Evolutionary conservation across 768 basidiomycete genomes (phyloP), one percentile per base, ranked within the genome.

Genomic region (Panellus pusillus): DNA sequence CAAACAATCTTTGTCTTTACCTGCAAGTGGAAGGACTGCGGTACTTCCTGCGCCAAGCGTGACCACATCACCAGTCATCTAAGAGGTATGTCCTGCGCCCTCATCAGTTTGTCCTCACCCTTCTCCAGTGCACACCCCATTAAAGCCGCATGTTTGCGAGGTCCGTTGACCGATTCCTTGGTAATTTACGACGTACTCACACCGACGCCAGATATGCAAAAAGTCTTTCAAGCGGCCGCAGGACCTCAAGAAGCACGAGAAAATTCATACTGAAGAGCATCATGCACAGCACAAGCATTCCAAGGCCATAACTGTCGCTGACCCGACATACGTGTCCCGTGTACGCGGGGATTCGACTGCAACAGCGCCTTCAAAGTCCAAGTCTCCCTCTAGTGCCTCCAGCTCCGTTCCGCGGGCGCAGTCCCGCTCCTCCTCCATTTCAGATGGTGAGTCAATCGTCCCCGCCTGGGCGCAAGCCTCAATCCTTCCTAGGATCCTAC

Each of bases 41-140:
- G 86, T 32, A 93, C 92, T 0, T 80, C 84, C 29, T 98, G 95
- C 66, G 90, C 94, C 2, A 99, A 99, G 77, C 84, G 97, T 6
- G 97, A 99, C 73, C 97, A 99, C 70, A 97, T 99, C 70, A 99
- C 97, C n/a, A 90, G 87, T 67, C 97, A 99, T 78, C 82, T 98
- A 50, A 72, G 96, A 81, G 95, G 95, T 85, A 54, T 52, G 71
- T 65, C 29, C 40, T 36, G 32, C 15, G 20, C 29, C 12, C 35
- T 9, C 36, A 29, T 37, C 47, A 44, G 15, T 19, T 36, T 44
- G 31, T 44, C 47, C 47, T 19, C 27, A 44, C 47, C 48, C 20
- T 29, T 44, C 20, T 39, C 0, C 70, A 94, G 94, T 98, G 0
- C 94, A 98, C 67, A 97, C 93, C 0, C 94, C 96, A 3, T 81